Base-by-base conservation (phyloP, 164 flowering plant species). In the Vitis rotundifolia region DNA sequence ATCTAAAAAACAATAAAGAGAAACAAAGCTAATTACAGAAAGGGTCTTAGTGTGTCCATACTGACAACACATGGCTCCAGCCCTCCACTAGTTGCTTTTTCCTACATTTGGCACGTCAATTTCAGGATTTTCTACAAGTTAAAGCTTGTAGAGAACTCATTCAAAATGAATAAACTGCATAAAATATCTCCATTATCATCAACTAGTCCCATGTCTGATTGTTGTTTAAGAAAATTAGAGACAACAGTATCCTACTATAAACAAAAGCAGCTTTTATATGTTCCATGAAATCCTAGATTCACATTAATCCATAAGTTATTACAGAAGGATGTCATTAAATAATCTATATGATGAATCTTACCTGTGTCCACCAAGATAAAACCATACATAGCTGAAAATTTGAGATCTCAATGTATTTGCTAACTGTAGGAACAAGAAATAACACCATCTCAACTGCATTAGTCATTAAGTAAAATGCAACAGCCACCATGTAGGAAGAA, bases 301-400 rank as follows among this genome's bases (percentile, higher is more conserved):
- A 60, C 47, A 9, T 26, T 60, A 29, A 28, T 22, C 11, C 13
- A 29, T 19, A 22, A 61, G 29, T 10, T 9, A 64, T 52, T 44
- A 71, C 8, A 31, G 64, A 47, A 73, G 26, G 13, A 63, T 47
- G 48, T 60, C 31, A 66, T 1, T 56, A 56, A 16, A 16, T 19
- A 76, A 60, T 8, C 22, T 49, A 47, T 31, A 12, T 16, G 18
- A 8, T 8, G 63, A 65, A 51, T 71, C 73, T 55, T 87, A 95
- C 99, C 92, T 91, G 90, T 60, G 82, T 85, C 98, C 98, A 92
- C 95, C 92, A 89, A 49, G 92, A 83, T 47, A 95, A 74, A 63
- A 84, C 26, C 49, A 71, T 64, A 71, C 78, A 87, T 31, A 89
- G 60, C 68, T 83, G 72, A 57, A 57, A 68, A 72, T 89, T 87